Percentiles rank a stretch among this genome's conserved stretches.
phyloP scores from a whole-genome alignment of 108 stramenopile genomes.

The Asterionellopsis glacialis region DNA sequence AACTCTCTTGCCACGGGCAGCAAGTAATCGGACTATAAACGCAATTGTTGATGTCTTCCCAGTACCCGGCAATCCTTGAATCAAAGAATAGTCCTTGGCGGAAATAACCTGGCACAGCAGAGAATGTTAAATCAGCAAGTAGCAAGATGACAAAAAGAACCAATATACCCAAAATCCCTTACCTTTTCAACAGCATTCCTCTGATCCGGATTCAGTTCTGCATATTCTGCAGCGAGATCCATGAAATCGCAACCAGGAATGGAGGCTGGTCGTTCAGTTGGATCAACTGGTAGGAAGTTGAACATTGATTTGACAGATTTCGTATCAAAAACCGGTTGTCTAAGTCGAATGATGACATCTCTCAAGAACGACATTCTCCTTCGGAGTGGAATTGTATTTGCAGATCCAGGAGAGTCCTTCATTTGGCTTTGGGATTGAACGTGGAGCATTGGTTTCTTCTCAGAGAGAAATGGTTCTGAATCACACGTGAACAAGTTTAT shows the following conservation, averaged over 20 bases:
- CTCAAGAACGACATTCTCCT: constrained; percentile 33
- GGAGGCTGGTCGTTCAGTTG: constrained; percentile 5
- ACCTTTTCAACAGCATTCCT: constrained; percentile 62
- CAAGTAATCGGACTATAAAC: constrained; percentile 83
- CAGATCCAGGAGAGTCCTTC: no score
- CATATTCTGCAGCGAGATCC: constrained; percentile 48
- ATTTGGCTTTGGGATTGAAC: no score
- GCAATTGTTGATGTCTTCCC: constrained; percentile 86
- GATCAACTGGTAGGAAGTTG: constrained; percentile 16
- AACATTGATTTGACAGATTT: constrained; percentile 10
- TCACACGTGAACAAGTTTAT: constrained; percentile 48
- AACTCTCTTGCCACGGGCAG: constrained; percentile 83
- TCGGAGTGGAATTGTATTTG: not conserved
- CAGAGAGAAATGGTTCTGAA: not conserved
- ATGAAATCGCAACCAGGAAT: constrained; percentile 59
- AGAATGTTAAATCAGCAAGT: not conserved
- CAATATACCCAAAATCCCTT: not conserved
- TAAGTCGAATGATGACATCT: constrained; percentile 29
- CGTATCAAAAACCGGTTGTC: constrained; percentile 24
- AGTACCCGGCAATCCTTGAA: constrained; percentile 84
- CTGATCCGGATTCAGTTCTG: constrained; percentile 70
- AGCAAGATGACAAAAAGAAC: not conserved
- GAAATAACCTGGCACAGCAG: constrained; percentile 34
- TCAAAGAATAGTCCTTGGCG: constrained; percentile 70
- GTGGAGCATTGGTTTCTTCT: not conserved